phyloP scores from a whole-genome alignment of 257 asterid species.

The Sherardia arvensis region DNA sequence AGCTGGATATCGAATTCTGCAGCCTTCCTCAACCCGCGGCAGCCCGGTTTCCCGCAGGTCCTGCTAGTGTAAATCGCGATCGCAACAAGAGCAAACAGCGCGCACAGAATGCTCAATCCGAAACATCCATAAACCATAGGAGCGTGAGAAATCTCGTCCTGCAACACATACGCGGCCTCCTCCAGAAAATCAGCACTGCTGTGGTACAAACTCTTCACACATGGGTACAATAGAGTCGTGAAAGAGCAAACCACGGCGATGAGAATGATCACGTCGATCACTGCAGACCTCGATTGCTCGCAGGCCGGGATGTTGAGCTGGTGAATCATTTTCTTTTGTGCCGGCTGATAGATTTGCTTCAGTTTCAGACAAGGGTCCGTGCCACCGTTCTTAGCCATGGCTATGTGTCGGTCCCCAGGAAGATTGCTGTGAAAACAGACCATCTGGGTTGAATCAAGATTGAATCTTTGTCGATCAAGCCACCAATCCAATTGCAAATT shows the following conservation, averaged over 20 bases:
- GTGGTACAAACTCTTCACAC: constrained; percentile 26
- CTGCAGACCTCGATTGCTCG: constrained; percentile 59
- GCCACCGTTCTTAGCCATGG: constrained; percentile 61
- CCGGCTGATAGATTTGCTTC: constrained; percentile 47
- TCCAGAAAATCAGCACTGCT: constrained; percentile 33
- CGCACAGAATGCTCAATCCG: constrained; percentile 59
- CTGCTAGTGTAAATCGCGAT: constrained; percentile 40
- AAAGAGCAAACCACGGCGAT: constrained; percentile 66
- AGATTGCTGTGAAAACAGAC: constrained; percentile 55
- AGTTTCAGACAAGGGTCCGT: constrained; percentile 37
- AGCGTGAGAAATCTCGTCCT: constrained; percentile 55
- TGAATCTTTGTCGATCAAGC: constrained; percentile 30
- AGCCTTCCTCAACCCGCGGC: constrained; percentile 67
- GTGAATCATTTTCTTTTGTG: constrained; percentile 38
- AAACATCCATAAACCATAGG: constrained; percentile 77
- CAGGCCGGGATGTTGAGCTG: constrained; percentile 58
- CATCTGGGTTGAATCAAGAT: constrained; percentile 58
- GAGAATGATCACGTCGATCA: constrained; percentile 63
- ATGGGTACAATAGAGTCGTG: constrained; percentile 64
- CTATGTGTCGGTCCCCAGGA: constrained; percentile 50
- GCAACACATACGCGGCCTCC: constrained; percentile 40
- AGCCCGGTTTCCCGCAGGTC: constrained; percentile 64
- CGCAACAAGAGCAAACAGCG: constrained; percentile 48
- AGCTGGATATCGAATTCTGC: constrained; percentile 91
- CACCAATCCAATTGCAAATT: constrained; percentile 20